Conservation (phyloP, 805 yeast genomes). For the Schizosaccharomyces octosporus region DNA sequence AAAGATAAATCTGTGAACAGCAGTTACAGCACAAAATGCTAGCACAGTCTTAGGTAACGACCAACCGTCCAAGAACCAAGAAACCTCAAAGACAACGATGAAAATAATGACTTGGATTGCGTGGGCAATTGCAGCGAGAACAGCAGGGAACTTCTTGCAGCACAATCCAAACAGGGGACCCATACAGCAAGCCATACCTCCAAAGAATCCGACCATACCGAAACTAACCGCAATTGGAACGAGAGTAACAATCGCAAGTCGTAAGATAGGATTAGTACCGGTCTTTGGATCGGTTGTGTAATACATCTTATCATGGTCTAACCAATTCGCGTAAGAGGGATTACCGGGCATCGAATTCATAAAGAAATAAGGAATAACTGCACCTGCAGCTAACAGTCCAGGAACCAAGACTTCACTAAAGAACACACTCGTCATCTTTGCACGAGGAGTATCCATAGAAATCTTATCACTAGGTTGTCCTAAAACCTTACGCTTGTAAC, state of each 20-base stretch:
- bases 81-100: slow-evolving; percentile 66
- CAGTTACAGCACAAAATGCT: slow-evolving; percentile 63
- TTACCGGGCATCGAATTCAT: slow-evolving; percentile 40
- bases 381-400: slow-evolving; percentile 37
- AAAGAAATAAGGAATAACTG: slow-evolving; percentile 50
- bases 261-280: slow-evolving; percentile 29
- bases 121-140: slow-evolving; percentile 85
- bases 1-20: slow-evolving; percentile 69
- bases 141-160: slow-evolving; percentile 91
- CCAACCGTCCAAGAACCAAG: slow-evolving; percentile 95
- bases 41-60: slow-evolving; percentile 62
- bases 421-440: slow-evolving; percentile 52
- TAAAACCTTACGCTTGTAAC: slow-evolving; percentile 53
- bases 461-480: slow-evolving; percentile 44
- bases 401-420: slow-evolving; percentile 65
- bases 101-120: slow-evolving; percentile 80
- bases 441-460: slow-evolving; percentile 43
- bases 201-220: slow-evolving; percentile 57
- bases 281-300: slow-evolving; percentile 13
- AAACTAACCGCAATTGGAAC: slow-evolving; percentile 81
- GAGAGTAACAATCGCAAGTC: slow-evolving; percentile 37
- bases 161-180: slow-evolving; percentile 89
- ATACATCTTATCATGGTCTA: no score
- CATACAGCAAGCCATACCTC: slow-evolving; percentile 80
- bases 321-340: not conserved